phyloP scores from a whole-genome alignment of 2,329 filamentous ascomycete species.

The Septoria petroselini region DNA sequence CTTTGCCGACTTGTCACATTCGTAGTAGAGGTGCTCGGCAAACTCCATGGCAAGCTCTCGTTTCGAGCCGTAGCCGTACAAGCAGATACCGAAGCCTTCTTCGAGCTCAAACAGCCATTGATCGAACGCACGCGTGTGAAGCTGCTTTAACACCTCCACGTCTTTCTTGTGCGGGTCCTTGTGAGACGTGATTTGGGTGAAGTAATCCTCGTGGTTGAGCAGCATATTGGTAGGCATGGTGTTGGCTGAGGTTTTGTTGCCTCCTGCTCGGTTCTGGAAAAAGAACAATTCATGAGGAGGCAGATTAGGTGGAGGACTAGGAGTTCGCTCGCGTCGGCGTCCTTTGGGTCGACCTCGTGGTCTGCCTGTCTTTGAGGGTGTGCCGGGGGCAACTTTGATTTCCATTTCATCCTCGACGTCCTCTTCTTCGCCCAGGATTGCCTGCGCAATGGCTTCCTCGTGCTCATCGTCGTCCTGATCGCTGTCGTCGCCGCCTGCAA shows the following conservation, averaged over 20 bases:
- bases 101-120: constrained; percentile 92
- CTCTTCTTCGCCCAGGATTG: constrained; percentile 30
- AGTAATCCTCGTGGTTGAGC: constrained; percentile 90
- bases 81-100: constrained; percentile 81
- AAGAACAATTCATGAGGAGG: constrained; percentile 91
- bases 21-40: constrained; percentile 64
- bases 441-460: constrained; percentile 33
- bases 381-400: constrained; percentile 44
- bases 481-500: constrained; percentile 60
- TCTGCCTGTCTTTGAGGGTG: constrained; percentile 46
- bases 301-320: constrained; percentile 76
- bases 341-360: constrained; percentile 54
- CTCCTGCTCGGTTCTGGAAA: constrained; percentile 80
- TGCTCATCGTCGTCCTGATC: constrained; percentile 64
- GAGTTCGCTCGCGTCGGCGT: constrained; percentile 59
- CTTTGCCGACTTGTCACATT: constrained; percentile 46
- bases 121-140: constrained; percentile 78
- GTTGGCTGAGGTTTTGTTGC: constrained; percentile 80
- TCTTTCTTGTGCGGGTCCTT: constrained; percentile 68
- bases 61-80: constrained; percentile 94
- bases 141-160: constrained; percentile 65
- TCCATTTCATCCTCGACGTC: constrained; percentile 36
- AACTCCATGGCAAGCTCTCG: constrained; percentile 70
- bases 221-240: constrained; percentile 71
- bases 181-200: constrained; percentile 62